Evolutionary conservation across 78 protist species (phyloP), one percentile per base, ranked within the genome.

Genomic region (Guillardia theta): DNA sequence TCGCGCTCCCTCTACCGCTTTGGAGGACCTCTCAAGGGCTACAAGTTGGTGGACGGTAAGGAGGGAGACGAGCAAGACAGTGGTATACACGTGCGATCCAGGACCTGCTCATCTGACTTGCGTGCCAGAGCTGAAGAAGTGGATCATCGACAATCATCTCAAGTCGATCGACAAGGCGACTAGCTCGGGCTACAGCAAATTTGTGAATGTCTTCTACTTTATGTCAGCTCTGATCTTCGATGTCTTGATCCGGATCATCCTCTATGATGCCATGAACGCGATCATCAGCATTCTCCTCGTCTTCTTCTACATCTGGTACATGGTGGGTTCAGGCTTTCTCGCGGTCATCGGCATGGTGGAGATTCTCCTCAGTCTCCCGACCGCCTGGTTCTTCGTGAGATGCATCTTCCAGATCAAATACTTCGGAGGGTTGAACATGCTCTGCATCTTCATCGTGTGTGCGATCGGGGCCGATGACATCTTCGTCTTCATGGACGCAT

Each of bases 401-500:
- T 5, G 41, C 30, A 27, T 92, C n/a, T 48, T 45, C 77, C 78
- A 88, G 30, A 62, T 77, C 48, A 0, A 43, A n/a, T 54, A 22
- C 30, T 95, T 95, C 64, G 10, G 9, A 48, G 50, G 48, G 46
- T 46, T 94, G 27, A 83, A 47, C 45, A 2, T 64, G 30, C 92
- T 95, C 43, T n/a, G 94, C 30, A 15, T 94, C n/a, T 90, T 90
- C 95, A 24, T 94, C 45, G 94, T 90, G 47, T 54, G 88, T 22
- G 95, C 93, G 33, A 41, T 94, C 54, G 95, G 95, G 30, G 95
- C 95, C 18, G 95, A 94, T 54, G 94, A 94, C 76, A 47, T 94
- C 50, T 94, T 94, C 46, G 94, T 88, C 46, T 76, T 48, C 47
- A 18, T 37, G 21, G 94, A 94, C 64, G 95, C 94, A 43, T 94